phyloP scores from a whole-genome alignment of 2,329 filamentous ascomycete genomes.

The Corinectria fuckeliana region DNA sequence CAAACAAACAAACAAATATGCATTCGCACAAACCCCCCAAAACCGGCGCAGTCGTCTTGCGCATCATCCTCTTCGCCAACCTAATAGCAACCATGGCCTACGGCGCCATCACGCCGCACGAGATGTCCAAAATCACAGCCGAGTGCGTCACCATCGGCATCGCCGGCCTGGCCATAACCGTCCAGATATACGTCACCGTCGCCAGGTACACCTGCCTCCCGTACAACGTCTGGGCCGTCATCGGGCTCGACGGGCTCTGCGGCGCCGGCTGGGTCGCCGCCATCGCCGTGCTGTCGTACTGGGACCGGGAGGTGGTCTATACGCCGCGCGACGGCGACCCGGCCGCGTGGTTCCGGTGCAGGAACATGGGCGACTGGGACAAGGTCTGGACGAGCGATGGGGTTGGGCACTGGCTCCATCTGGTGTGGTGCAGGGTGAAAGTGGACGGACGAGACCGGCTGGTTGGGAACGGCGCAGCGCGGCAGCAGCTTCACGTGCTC shows the following conservation, averaged over 20 bases:
- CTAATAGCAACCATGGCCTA: neutral
- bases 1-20: too few species aligned
- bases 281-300: neutral
- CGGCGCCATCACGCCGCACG: neutral
- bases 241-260: neutral
- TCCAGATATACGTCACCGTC: neutral
- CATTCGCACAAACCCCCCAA: too few species aligned
- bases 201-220: neutral
- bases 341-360: neutral
- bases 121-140: neutral
- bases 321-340: neutral
- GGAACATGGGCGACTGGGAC: neutral
- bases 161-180: neutral
- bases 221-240: neutral
- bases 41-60: too few species aligned
- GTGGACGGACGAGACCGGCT: neutral
- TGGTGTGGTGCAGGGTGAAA: slow-evolving; percentile 1
- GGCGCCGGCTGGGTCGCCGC: neutral
- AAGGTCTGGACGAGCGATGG: neutral
- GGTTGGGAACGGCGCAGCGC: neutral
- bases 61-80: slow-evolving; percentile 4
- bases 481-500: neutral
- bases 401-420: neutral
- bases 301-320: neutral
- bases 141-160: neutral